These are phyloP conservation scores for Huiozyma sinensis DNA, from an alignment of 805 yeast genomes.

Conservation along the genomic window DNA sequence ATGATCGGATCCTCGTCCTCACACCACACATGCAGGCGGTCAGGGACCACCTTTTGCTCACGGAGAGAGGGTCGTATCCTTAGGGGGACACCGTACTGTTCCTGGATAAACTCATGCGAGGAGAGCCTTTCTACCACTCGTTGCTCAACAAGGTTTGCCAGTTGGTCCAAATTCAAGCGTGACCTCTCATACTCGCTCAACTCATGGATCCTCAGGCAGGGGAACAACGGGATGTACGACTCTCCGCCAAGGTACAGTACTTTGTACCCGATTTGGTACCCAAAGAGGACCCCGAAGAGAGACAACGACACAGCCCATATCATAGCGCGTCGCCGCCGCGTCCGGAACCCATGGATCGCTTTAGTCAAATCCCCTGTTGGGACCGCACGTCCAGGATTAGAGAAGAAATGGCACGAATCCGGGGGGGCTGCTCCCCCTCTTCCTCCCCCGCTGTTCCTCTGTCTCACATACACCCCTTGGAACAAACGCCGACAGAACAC, in stretches of 20 bases:
- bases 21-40: conserved; percentile 23
- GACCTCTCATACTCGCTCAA: conserved; percentile 15
- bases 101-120: conserved; percentile 23
- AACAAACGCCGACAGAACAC: no score
- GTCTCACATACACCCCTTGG: no score
- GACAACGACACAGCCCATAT: conserved; percentile 8
- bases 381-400: conserved; percentile 3
- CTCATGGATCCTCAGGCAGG: conserved; percentile 16
- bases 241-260: conserved; percentile 19
- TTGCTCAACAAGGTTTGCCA: conserved; percentile 13
- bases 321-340: conserved; percentile 10
- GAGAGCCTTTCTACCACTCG: conserved; percentile 18
- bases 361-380: conserved; percentile 8
- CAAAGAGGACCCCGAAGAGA: conserved; percentile 14
- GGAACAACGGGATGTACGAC: conserved; percentile 19
- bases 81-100: conserved; percentile 25
- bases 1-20: conserved; percentile 25
- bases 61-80: conserved; percentile 4
- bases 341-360: conserved; percentile 14
- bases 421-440: not conserved
- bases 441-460: no score
- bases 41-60: conserved; percentile 2
- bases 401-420: conserved; percentile 19
- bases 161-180: conserved; percentile 13
- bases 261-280: conserved; percentile 22